These are phyloP conservation scores for Aspergillus sp. DNA, from an alignment of 2,329 filamentous ascomycete species.

Conservation along the genomic window DNA sequence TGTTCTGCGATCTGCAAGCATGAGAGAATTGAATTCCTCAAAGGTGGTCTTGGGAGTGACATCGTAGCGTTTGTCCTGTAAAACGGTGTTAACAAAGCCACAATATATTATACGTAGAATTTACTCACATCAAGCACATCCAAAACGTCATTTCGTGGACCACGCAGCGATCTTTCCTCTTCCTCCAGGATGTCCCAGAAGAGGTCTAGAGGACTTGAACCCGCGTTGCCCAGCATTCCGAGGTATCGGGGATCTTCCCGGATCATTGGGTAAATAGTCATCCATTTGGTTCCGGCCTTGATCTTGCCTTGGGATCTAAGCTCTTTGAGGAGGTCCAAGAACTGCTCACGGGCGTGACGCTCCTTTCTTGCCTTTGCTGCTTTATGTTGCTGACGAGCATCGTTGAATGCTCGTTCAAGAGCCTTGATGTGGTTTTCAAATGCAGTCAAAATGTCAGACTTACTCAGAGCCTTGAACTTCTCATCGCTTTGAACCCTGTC, in stretches of 20 bases:
- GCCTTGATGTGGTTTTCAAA: constrained; percentile 95
- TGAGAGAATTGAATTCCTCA: constrained; percentile 77
- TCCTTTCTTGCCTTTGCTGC: constrained; percentile 73
- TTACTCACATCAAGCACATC: constrained; percentile 78
- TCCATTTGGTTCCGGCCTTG: constrained; percentile 88
- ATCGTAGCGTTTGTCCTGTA: constrained; percentile 83
- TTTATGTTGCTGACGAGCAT: constrained; percentile 83
- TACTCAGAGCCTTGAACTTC: constrained; percentile 79
- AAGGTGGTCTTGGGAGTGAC: constrained; percentile 80
- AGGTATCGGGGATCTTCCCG: constrained; percentile 77
- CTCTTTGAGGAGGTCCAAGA: constrained; percentile 68
- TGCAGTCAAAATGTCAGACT: constrained; percentile 83
- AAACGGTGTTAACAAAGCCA: constrained; percentile 28
- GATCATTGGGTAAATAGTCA: constrained; percentile 68
- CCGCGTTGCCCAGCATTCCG: constrained; percentile 75
- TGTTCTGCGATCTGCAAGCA: constrained; percentile 83
- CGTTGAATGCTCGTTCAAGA: constrained; percentile 86
- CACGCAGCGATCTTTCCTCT: constrained; percentile 81
- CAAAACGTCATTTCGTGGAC: constrained; percentile 74
- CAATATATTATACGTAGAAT: not conserved
- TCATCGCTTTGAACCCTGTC: constrained; percentile 73
- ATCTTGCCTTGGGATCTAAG: constrained; percentile 73
- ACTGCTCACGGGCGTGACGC: constrained; percentile 80
- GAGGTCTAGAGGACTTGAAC: constrained; percentile 81
- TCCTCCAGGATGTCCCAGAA: constrained; percentile 97